Evolutionary conservation across 2,329 filamentous ascomycete species (phyloP).

Genomic region (Blumeria hordei): DNA sequence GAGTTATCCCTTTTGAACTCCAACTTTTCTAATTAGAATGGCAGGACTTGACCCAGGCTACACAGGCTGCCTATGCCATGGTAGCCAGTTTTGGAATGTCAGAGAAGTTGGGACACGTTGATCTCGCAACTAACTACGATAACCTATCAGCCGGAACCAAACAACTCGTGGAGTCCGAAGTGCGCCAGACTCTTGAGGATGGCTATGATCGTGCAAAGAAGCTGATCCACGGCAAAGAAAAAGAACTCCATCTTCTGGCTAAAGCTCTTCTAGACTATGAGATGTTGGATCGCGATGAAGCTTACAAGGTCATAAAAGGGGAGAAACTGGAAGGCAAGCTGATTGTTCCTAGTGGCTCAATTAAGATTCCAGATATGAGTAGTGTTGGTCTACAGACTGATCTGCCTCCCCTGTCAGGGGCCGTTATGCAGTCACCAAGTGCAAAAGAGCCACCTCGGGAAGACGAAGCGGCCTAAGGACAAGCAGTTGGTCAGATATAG

Average conservation of each 20-base stretch:
- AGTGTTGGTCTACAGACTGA: conserved; percentile 1
- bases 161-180: conserved; percentile 66
- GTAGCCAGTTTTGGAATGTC: conserved; percentile 83
- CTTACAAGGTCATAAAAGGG: conserved; percentile 69
- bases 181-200: conserved; percentile 63
- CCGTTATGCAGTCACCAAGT: conserved; percentile 6
- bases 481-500: no score
- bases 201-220: conserved; percentile 48
- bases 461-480: conserved; percentile 4
- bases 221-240: conserved; percentile 49
- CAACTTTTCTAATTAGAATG: conserved; percentile 9
- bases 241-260: conserved; percentile 70
- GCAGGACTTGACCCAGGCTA: conserved; percentile 65
- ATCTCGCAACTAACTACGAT: conserved; percentile 60
- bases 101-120: conserved; percentile 64
- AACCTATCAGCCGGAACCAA: conserved; percentile 69
- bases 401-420: conserved; percentile 10
- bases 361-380: conserved; percentile 35
- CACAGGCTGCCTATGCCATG: conserved; percentile 62
- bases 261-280: conserved; percentile 86
- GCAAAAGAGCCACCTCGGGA: conserved; percentile 9
- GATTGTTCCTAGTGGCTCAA: conserved; percentile 30
- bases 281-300: conserved; percentile 70
- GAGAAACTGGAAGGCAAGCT: conserved; percentile 54
- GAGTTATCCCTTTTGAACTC: background rate